phyloP scores from a whole-genome alignment of 1,139 yeast genomes.

The Kazachstania sp. region DNA sequence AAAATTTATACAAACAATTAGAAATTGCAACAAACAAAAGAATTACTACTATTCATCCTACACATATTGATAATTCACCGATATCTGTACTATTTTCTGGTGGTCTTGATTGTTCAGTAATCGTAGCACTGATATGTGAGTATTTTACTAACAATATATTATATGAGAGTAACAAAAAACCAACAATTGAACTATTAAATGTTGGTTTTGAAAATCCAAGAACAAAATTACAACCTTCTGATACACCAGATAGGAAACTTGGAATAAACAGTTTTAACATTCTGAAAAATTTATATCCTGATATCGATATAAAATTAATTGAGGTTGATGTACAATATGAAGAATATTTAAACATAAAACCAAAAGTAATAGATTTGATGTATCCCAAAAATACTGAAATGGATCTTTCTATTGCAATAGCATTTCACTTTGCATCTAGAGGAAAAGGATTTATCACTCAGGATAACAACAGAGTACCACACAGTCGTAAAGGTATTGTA shows the following conservation, averaged over 20 bases:
- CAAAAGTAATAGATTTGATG: conserved; percentile 55
- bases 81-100: conserved; percentile 81
- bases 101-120: conserved; percentile 82
- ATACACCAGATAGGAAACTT: conserved; percentile 76
- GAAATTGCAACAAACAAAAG: conserved; percentile 42
- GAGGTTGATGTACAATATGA: conserved; percentile 68
- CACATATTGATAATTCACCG: conserved; percentile 32
- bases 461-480: conserved; percentile 19
- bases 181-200: conserved; percentile 64
- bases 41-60: conserved; percentile 51
- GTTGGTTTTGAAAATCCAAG: conserved; percentile 94
- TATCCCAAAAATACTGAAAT: conserved; percentile 83
- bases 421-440: conserved; percentile 82
- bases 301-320: conserved; percentile 39
- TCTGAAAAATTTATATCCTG: conserved; percentile 37
- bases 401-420: conserved; percentile 92
- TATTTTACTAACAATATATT: too few species aligned
- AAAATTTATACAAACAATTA: conserved; percentile 29
- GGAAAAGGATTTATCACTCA: conserved; percentile 37
- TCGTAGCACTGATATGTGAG: conserved; percentile 42
- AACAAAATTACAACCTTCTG: conserved; percentile 46
- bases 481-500: conserved; percentile 53
- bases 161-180: conserved; percentile 12
- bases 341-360: conserved; percentile 47
- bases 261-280: conserved; percentile 56